phyloP scores from a whole-genome alignment of 2,329 filamentous ascomycete species.

The Aspergillus fructus region DNA sequence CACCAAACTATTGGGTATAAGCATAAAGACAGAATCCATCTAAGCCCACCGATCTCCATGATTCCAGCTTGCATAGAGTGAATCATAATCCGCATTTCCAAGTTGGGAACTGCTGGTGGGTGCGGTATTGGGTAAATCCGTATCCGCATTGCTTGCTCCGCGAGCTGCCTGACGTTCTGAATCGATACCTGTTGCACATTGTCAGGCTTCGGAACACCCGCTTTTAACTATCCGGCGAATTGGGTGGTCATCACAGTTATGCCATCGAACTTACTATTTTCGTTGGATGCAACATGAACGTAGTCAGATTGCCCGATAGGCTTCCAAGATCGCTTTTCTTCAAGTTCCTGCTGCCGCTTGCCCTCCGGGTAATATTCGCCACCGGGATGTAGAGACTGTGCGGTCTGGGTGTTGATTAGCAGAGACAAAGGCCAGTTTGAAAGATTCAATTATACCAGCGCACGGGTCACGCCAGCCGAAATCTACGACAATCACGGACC shows the following conservation, averaged over 20 bases:
- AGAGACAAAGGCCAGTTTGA: conserved; percentile 28
- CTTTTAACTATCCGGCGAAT: conserved; percentile 8
- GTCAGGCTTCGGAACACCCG: conserved; percentile 6
- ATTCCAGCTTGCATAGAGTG: conserved; percentile 17
- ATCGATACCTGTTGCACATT: conserved; percentile 4
- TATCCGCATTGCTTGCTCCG: neutral
- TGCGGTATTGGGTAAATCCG: neutral
- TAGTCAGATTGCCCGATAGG: conserved; percentile 1
- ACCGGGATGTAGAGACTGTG: conserved; percentile 48
- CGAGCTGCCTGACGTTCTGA: neutral
- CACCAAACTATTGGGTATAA: conserved; percentile 13
- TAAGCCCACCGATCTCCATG: conserved; percentile 22
- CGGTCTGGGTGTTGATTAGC: conserved; percentile 38
- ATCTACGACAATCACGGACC: conserved; percentile 39
- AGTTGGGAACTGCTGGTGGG: neutral
- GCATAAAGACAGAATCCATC: conserved; percentile 1
- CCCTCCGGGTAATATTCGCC: conserved; percentile 45
- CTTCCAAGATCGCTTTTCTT: conserved; percentile 4
- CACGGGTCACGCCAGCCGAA: conserved; percentile 35
- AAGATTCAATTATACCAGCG: conserved; percentile 38
- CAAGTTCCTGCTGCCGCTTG: conserved; percentile 14
- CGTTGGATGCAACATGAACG: conserved; percentile 10
- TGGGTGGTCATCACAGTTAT: conserved; percentile 13
- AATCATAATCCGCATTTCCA: conserved; percentile 6
- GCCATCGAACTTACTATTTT: conserved; percentile 26